Evolutionary conservation across 73 alveolate species (phyloP), one percentile per base, ranked within the genome.

Genomic region (Uronychia setigera): DNA sequence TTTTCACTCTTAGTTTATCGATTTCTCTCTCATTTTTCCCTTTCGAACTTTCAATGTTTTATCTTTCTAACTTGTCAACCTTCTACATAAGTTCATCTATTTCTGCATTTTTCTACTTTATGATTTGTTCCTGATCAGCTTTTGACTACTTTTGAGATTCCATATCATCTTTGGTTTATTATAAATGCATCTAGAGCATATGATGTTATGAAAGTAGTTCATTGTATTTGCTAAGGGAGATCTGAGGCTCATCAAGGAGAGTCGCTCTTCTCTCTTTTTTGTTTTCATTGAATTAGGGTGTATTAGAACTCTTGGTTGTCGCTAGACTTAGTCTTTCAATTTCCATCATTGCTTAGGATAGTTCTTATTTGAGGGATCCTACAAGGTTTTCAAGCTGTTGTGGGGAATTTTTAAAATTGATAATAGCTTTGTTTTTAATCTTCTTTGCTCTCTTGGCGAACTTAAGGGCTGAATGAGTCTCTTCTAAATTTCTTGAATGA

Each of bases 361-460:
- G 67, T 46, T 46, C 67, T 46, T 5, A 46, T 19, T 46, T 46
- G 5, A 46, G 67, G n/a, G 5, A 46, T 46, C n/a, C 5, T 5
- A 46, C 67, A 46, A 46, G 67, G 19, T 46, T 5, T 46, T 5
- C 19, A 5, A 46, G 67, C 67, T 46, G 78, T 59, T 93, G 97
- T 1, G 95, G 93, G n/a, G 97, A 86, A 76, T 86, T 91, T 59
- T 94, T 94, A 30, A 95, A 93, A 78, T 95, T 95, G 87, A 95
- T 82, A 79, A 80, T 94, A 32, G 86, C 96, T 67, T 86, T 94
- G 88, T 95, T 95, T 79, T 95, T 82, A 1, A 95, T 94, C 31
- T 91, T 82, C 91, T 97, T 97, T 34, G 98, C 99, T 93, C 99
- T 96, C 74, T 93, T 80, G 0, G 99, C 99, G 81, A 97, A 97